Conservation (phyloP, 2,329 filamentous ascomycete species). For the Calonectria montana region DNA sequence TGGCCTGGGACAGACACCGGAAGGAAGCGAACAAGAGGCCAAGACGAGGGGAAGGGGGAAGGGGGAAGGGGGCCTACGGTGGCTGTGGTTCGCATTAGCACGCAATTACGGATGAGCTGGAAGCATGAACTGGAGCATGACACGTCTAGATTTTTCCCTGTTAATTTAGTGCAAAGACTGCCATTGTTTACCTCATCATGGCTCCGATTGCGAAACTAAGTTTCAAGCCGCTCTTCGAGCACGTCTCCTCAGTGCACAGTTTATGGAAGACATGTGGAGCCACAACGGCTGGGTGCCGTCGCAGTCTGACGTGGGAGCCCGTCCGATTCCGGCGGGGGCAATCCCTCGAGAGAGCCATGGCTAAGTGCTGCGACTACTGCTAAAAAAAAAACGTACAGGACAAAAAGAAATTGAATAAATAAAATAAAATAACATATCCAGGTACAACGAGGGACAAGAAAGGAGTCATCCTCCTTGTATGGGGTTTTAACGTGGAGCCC, state of each 20-base stretch:
- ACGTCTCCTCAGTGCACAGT: constrained; percentile 2
- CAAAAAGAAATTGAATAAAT: neutral
- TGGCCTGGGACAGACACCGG: constrained; percentile 14
- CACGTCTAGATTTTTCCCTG: constrained; percentile 7
- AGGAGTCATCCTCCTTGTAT: neutral
- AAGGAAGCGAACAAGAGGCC: neutral
- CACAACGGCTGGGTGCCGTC: constrained; percentile 12
- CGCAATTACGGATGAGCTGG: constrained; percentile 13
- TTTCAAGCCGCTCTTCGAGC: constrained; percentile 22
- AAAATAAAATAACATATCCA: neutral
- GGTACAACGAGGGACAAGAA: neutral
- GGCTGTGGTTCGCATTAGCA: constrained; percentile 9
- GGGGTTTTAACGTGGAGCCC: neutral
- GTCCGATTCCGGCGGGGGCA: constrained; percentile 23
- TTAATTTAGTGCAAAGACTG: constrained; percentile 8
- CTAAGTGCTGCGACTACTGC: constrained; percentile 18
- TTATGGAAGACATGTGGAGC: constrained; percentile 12
- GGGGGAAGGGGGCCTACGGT: neutral
- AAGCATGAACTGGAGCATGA: constrained; percentile 12
- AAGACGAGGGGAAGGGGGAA: neutral
- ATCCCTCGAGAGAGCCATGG: neutral
- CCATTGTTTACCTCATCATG: constrained; percentile 16
- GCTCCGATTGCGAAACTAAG: constrained; percentile 20
- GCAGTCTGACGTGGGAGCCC: constrained; percentile 13
- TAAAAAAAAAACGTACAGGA: neutral